These are phyloP conservation scores for Rosa multiflora DNA, from an alignment of 306 rosid species.

Conservation along the genomic window DNA sequence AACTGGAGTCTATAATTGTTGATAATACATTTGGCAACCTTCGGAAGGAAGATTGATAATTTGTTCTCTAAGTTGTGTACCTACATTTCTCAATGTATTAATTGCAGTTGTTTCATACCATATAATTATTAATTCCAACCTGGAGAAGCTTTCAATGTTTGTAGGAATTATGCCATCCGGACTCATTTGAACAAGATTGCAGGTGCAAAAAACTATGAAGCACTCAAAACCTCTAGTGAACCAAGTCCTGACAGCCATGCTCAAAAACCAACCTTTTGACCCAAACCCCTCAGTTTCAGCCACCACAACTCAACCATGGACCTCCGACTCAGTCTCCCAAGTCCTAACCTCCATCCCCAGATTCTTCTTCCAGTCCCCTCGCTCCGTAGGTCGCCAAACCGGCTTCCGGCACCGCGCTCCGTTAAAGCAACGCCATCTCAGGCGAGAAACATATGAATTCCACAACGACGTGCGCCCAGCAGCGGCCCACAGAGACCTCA, in stretches of 20 bases:
- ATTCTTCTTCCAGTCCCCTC: conserved; percentile 67
- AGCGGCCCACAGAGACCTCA: conserved; percentile 57
- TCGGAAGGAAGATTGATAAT: too few species aligned
- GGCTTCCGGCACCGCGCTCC: conserved; percentile 71
- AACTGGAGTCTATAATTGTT: too few species aligned
- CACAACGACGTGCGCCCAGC: conserved; percentile 55
- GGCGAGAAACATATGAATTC: conserved; percentile 38
- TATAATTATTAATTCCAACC: too few species aligned
- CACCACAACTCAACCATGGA: conserved; percentile 36
- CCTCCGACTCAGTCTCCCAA: conserved; percentile 44
- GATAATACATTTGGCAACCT: too few species aligned
- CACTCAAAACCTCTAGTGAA: conserved; percentile 37
- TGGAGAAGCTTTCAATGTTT: too few species aligned
- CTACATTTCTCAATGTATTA: too few species aligned
- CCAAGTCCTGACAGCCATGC: conserved; percentile 49
- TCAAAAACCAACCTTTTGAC: conserved; percentile 64
- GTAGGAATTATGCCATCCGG: too few species aligned
- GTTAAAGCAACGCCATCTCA: conserved; percentile 58
- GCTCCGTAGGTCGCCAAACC: conserved; percentile 66
- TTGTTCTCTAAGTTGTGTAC: too few species aligned
- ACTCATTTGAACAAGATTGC: too few species aligned
- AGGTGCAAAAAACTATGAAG: conserved; percentile 25
- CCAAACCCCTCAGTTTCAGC: conserved; percentile 20
- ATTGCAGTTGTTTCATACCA: too few species aligned
- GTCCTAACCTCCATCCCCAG: conserved; percentile 60